Conservation (phyloP, 2,329 filamentous ascomycete species). For the Exophiala sp. region DNA sequence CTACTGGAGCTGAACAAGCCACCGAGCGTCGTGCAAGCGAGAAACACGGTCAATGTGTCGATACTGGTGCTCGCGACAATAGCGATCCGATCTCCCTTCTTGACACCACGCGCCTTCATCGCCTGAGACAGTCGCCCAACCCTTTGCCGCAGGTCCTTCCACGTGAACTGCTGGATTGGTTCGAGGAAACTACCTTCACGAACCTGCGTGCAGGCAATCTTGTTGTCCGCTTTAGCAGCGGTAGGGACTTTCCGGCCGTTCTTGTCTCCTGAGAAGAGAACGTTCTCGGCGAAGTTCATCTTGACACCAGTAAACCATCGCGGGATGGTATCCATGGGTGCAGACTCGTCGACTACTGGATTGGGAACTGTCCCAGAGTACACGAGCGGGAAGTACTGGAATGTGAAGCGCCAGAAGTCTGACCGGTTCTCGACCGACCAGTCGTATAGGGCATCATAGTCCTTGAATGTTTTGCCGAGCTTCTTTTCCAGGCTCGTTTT, state of each 20-base stretch:
- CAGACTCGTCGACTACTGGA: slow-evolving; percentile 64
- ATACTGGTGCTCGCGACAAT: slow-evolving; percentile 72
- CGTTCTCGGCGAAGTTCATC: slow-evolving; percentile 77
- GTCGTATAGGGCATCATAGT: slow-evolving; percentile 65
- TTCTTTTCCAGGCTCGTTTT: slow-evolving; percentile 31
- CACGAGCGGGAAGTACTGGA: slow-evolving; percentile 59
- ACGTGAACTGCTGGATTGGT: slow-evolving; percentile 55
- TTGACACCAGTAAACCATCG: slow-evolving; percentile 72
- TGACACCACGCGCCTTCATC: slow-evolving; percentile 63
- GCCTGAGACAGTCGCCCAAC: slow-evolving; percentile 62
- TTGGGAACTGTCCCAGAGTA: slow-evolving; percentile 53
- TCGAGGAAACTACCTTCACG: slow-evolving; percentile 37
- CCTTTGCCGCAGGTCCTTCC: slow-evolving; percentile 60
- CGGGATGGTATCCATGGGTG: slow-evolving; percentile 67
- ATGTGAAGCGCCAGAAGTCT: slow-evolving; percentile 65
- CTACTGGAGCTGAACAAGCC: slow-evolving; percentile 72
- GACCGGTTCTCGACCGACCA: slow-evolving; percentile 63
- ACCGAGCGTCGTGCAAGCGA: slow-evolving; percentile 67
- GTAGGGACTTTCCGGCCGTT: slow-evolving; percentile 42
- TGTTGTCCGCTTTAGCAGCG: slow-evolving; percentile 64
- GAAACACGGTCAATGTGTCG: slow-evolving; percentile 68
- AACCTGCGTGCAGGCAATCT: slow-evolving; percentile 67
- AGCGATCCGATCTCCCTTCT: slow-evolving; percentile 70
- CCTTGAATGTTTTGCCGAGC: slow-evolving; percentile 39
- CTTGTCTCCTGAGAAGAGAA: slow-evolving; percentile 54